These are phyloP conservation scores for Amanita rubescens DNA, from an alignment of 768 basidiomycete species.

Conservation along the genomic window DNA sequence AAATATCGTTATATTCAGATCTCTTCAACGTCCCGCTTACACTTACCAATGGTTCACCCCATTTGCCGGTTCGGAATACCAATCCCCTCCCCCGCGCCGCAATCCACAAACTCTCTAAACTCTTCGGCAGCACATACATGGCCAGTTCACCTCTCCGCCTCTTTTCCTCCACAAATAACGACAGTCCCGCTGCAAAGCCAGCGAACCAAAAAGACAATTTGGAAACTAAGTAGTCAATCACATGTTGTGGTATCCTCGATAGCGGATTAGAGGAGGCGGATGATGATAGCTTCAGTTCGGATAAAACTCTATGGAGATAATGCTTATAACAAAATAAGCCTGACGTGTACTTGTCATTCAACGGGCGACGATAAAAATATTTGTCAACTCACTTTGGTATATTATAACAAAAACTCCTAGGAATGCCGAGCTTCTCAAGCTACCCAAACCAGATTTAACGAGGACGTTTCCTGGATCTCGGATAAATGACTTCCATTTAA, in stretches of 20 bases:
- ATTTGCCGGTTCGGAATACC: conserved; percentile 63
- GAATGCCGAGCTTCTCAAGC: conserved; percentile 80
- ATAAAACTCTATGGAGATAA: conserved; percentile 44
- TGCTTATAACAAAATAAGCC: conserved; percentile 64
- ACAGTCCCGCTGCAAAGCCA: conserved; percentile 67
- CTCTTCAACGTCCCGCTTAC: conserved; percentile 1
- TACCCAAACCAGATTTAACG: conserved; percentile 58
- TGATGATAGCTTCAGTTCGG: conserved; percentile 15
- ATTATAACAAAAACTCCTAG: conserved; percentile 75
- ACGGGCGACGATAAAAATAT: neutral
- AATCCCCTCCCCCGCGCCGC: conserved; percentile 68
- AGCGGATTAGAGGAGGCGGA: conserved; percentile 20
- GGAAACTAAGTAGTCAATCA: conserved; percentile 53
- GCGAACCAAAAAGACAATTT: conserved; percentile 69
- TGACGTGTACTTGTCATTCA: conserved; percentile 15
- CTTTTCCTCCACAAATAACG: conserved; percentile 83
- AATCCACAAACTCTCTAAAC: conserved; percentile 85
- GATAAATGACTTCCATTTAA: conserved; percentile 63
- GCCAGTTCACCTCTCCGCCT: conserved; percentile 86
- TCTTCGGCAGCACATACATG: conserved; percentile 88
- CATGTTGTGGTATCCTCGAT: conserved; percentile 35
- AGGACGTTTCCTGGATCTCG: conserved; percentile 63
- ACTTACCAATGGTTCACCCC: conserved; percentile 60
- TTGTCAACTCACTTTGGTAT: conserved; percentile 58
- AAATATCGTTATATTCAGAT: conserved; percentile 7